These are phyloP conservation scores for Xylariaceae sp. DNA, from an alignment of 2,329 filamentous ascomycete genomes.

Conservation along the genomic window DNA sequence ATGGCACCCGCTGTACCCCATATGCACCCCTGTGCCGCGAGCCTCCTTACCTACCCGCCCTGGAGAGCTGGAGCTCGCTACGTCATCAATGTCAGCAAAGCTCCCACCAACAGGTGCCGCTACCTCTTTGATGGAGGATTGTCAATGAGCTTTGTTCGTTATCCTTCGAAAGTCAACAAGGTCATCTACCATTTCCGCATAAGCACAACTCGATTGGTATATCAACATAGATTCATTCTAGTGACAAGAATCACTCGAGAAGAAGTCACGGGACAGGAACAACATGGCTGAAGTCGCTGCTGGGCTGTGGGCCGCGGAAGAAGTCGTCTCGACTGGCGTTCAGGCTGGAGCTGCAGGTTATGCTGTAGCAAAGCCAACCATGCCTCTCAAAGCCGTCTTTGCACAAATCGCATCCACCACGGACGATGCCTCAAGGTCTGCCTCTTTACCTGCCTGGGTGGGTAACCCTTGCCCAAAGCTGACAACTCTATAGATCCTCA, in stretches of 20 bases:
- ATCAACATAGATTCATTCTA: no score
- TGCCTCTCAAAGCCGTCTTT: constrained; percentile 47
- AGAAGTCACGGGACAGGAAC: no score
- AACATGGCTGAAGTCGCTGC: constrained; percentile 36
- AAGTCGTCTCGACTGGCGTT: constrained; percentile 35
- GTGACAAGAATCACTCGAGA: no score
- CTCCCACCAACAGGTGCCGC: no score
- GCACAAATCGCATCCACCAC: constrained; percentile 38
- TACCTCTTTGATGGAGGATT: no score
- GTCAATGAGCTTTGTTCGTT: no score
- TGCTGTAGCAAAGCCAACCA: constrained; percentile 46
- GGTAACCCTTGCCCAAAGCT: neutral
- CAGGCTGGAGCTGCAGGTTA: constrained; percentile 36
- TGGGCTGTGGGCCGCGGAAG: constrained; percentile 34
- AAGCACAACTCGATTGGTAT: no score
- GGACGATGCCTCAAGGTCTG: constrained; percentile 25
- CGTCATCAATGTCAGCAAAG: neutral
- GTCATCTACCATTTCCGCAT: no score
- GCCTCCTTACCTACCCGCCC: no score
- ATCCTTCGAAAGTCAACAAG: no score
- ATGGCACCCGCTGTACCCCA: no score
- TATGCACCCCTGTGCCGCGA: no score
- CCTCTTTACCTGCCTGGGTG: neutral
- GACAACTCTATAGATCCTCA: constrained; percentile 20
- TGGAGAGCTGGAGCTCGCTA: neutral